Conservation (phyloP, 768 basidiomycete species). For the Mycena chlorophos region DNA sequence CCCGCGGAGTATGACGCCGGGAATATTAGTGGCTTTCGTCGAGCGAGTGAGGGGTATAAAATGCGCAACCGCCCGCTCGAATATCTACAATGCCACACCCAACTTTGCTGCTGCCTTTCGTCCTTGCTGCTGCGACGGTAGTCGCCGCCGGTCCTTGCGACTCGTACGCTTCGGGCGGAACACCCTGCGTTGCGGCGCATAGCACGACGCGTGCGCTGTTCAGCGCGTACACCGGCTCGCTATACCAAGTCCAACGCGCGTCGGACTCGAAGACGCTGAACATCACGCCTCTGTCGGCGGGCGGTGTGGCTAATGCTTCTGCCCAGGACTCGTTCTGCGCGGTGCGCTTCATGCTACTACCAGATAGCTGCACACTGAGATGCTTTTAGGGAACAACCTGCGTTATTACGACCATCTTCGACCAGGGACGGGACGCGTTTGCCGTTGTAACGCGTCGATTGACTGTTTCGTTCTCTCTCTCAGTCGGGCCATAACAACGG, state of each 20-base stretch:
- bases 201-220: slow-evolving; percentile 1
- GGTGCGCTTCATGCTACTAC: no score
- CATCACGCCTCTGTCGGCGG: slow-evolving; percentile 8
- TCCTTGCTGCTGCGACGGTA: background rate
- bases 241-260: slow-evolving; percentile 11
- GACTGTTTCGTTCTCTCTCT: background rate
- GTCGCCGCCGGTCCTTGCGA: slow-evolving; percentile 10
- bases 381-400: slow-evolving; percentile 6
- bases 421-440: slow-evolving; percentile 3
- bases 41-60: no score
- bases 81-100: no score
- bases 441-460: background rate
- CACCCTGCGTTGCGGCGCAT: slow-evolving; percentile 8
- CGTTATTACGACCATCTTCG: slow-evolving; percentile 11
- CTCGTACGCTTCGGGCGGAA: slow-evolving; percentile 14
- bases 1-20: no score
- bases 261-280: slow-evolving; percentile 7
- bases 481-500: slow-evolving; percentile 2
- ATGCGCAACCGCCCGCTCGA: no score
- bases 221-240: slow-evolving; percentile 1
- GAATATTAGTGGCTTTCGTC: no score
- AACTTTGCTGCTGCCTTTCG: background rate
- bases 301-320: slow-evolving; percentile 13
- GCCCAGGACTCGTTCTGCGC: slow-evolving; percentile 4
- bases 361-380: no score